Percentiles rank a stretch among this genome's conserved stretches.
Conservation (phyloP, 495 filamentous ascomycete genomes). For the Xylaria venustula region DNA sequence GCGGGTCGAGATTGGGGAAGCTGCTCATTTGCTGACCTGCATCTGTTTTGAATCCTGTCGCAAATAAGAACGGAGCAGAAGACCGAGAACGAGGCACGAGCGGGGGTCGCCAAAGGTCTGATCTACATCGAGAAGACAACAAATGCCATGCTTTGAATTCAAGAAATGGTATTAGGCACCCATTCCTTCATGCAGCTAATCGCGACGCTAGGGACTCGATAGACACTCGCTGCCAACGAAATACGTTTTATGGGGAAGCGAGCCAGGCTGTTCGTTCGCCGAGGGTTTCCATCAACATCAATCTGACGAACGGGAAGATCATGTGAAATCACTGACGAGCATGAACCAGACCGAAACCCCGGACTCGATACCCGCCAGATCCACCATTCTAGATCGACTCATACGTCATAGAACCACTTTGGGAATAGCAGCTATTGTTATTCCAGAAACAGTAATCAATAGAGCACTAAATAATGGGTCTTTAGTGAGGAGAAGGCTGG, state of each 20-base stretch:
- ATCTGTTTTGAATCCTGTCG: conserved; percentile 1
- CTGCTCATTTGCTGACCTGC: neutral
- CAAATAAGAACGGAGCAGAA: neutral
- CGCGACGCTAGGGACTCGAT: neutral
- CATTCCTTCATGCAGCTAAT: conserved; percentile 7
- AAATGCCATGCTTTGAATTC: conserved; percentile 9
- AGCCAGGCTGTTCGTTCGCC: neutral
- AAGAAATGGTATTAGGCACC: neutral
- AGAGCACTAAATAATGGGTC: neutral
- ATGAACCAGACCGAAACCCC: neutral
- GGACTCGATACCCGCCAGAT: neutral
- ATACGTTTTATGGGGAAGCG: neutral
- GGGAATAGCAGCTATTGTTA: neutral
- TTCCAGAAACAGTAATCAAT: neutral
- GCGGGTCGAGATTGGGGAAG: conserved; percentile 1
- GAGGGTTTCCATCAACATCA: neutral
- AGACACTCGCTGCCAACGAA: neutral
- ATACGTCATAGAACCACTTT: conserved; percentile 5
- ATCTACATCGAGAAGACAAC: conserved; percentile 16
- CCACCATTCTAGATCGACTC: neutral
- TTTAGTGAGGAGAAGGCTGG: neutral
- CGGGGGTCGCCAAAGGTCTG: neutral
- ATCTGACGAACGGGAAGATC: neutral
- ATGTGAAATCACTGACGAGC: neutral
- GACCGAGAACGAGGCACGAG: neutral